Evolutionary conservation across 2,329 filamentous ascomycete species (phyloP).

Genomic region (Neonectria faginata): DNA sequence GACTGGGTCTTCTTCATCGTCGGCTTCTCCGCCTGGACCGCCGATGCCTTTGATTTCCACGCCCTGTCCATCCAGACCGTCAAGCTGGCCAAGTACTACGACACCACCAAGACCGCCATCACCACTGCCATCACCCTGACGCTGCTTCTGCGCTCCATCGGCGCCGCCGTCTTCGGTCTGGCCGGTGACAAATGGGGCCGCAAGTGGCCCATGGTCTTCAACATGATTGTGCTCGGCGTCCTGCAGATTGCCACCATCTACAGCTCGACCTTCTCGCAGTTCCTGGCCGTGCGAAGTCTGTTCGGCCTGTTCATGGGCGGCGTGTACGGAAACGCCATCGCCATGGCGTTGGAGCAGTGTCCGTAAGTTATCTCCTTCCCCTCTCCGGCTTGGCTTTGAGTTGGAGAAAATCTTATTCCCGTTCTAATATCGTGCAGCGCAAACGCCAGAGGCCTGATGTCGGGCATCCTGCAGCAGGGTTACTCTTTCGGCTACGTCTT

Average conservation of each 20-base stretch:
- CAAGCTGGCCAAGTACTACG: constrained; percentile 70
- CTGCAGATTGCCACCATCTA: constrained; percentile 83
- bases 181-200: constrained; percentile 83
- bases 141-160: constrained; percentile 78
- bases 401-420: constrained; percentile 38
- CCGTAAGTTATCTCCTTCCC: constrained; percentile 60
- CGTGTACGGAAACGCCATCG: constrained; percentile 82
- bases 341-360: constrained; percentile 81
- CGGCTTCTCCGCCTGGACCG: constrained; percentile 80
- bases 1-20: constrained; percentile 84
- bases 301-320: constrained; percentile 87
- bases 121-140: constrained; percentile 82
- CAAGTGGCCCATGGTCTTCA: constrained; percentile 86
- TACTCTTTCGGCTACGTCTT: constrained; percentile 85
- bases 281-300: constrained; percentile 78
- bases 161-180: constrained; percentile 80
- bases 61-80: constrained; percentile 82
- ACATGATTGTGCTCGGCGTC: constrained; percentile 78
- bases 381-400: constrained; percentile 13
- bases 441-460: constrained; percentile 82
- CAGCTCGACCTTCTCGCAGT: constrained; percentile 76
- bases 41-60: constrained; percentile 87
- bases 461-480: constrained; percentile 84
- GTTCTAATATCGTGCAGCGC: constrained; percentile 51
- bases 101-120: constrained; percentile 71